These are phyloP conservation scores for Rhizopogon vesiculosus DNA, from an alignment of 768 basidiomycete genomes.

Conservation along the genomic window DNA sequence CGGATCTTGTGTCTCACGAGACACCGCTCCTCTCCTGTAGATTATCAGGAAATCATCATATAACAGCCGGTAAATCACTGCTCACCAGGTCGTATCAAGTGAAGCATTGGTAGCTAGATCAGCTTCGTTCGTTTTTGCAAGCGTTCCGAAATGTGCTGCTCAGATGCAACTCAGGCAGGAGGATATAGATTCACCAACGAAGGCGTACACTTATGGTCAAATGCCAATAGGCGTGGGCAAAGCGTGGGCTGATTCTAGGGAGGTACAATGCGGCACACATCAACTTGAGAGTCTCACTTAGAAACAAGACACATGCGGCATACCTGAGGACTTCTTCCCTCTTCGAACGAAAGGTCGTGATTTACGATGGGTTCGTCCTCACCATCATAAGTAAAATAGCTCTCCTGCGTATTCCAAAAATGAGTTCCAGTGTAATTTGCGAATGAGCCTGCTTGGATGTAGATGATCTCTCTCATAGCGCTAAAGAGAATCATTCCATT, in stretches of 20 bases:
- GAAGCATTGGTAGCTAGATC: conserved; percentile 30
- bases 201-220: conserved; percentile 60
- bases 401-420: conserved; percentile 81
- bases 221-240: conserved; percentile 61
- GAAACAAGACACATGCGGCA: conserved; percentile 13
- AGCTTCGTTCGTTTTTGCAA: conserved; percentile 27
- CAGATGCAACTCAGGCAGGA: conserved; percentile 4
- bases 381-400: conserved; percentile 52
- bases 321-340: conserved; percentile 50
- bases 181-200: conserved; percentile 1
- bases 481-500: no score
- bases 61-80: not conserved
- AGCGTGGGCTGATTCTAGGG: conserved; percentile 31
- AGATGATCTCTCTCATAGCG: conserved; percentile 73
- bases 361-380: conserved; percentile 39
- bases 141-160: conserved; percentile 63
- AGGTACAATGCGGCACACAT: not conserved
- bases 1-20: conserved; percentile 47
- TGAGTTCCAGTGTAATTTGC: conserved; percentile 72
- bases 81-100: conserved; percentile 16
- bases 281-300: not conserved
- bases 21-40: conserved; percentile 43
- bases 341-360: conserved; percentile 62
- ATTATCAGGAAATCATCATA: not conserved
- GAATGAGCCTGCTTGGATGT: conserved; percentile 66